phyloP scores from a whole-genome alignment of 2,329 filamentous ascomycete species.

The Calonectria crousiana region DNA sequence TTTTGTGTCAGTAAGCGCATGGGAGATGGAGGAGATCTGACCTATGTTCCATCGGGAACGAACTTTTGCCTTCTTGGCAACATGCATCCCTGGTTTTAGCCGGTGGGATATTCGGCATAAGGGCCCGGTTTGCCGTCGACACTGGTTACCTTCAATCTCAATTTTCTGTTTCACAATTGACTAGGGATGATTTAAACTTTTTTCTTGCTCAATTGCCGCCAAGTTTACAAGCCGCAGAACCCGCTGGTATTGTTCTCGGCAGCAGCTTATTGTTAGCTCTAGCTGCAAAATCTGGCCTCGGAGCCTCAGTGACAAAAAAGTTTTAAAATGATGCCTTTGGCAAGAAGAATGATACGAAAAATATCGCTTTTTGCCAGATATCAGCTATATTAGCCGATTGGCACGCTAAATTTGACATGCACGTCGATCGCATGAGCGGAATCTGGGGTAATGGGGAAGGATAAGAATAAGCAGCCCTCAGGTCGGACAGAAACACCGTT shows the following conservation, averaged over 20 bases:
- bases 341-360: background rate
- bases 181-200: background rate
- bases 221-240: background rate
- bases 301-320: background rate
- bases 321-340: background rate
- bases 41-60: background rate
- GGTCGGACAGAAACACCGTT: background rate
- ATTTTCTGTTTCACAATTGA: background rate
- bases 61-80: background rate
- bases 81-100: background rate
- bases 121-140: background rate
- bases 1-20: too few relatives aligned
- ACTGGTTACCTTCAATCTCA: background rate
- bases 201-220: background rate
- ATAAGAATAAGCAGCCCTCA: background rate
- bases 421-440: background rate
- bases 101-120: background rate
- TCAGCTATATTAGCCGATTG: background rate
- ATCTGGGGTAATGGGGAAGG: background rate
- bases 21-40: too few relatives aligned
- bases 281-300: background rate
- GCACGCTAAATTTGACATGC: background rate
- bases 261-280: background rate
- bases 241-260: background rate
- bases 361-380: background rate